Evolutionary conservation across 176 grass and related monocot genomes (phyloP).

Genomic region (Musa acuminata): DNA sequence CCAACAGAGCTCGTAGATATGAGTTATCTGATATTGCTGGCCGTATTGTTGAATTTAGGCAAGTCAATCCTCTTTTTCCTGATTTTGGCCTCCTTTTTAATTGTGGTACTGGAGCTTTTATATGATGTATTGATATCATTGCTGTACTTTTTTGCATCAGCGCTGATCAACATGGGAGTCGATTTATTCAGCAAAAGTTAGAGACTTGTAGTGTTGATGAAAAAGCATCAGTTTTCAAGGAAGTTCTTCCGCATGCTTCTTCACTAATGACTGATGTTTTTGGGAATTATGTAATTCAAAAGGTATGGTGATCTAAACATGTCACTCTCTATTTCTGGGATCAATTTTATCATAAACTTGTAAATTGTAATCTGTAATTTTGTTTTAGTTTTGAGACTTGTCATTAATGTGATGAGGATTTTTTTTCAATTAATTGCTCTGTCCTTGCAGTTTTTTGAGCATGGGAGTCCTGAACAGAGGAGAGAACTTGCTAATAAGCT

Average conservation of each 20-base stretch:
- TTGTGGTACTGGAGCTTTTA: not conserved
- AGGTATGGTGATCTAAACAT: constrained; percentile 41
- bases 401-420: constrained; percentile 14
- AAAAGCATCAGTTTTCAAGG: constrained; percentile 77
- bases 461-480: constrained; percentile 74
- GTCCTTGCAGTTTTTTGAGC: constrained; percentile 81
- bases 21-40: constrained; percentile 82
- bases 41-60: constrained; percentile 84
- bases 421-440: not conserved
- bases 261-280: constrained; percentile 93
- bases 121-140: constrained; percentile 4
- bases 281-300: constrained; percentile 99
- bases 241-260: constrained; percentile 81
- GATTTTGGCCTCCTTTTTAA: constrained; percentile 7
- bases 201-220: constrained; percentile 80
- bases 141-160: constrained; percentile 34
- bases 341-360: too few species aligned
- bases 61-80: constrained; percentile 28
- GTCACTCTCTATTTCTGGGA: not conserved
- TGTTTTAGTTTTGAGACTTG: constrained; percentile 3
- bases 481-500: constrained; percentile 87
- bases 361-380: too few species aligned
- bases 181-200: constrained; percentile 98
- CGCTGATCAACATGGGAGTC: constrained; percentile 94
- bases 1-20: constrained; percentile 57